These are phyloP conservation scores for Withania somnifera DNA, from an alignment of 305 asterid species.

Conservation along the genomic window DNA sequence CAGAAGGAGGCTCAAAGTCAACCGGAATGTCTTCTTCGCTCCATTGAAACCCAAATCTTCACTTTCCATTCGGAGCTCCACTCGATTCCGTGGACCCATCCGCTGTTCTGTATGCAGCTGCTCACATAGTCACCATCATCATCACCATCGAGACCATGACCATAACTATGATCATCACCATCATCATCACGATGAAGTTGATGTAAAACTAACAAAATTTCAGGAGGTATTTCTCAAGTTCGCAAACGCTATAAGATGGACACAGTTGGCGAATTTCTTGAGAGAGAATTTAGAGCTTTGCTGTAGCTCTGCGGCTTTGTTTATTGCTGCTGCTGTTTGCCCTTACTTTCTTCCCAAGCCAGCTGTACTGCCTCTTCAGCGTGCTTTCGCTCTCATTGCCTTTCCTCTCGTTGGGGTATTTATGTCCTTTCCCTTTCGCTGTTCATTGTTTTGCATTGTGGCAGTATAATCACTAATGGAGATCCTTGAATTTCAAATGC, in stretches of 20 bases:
- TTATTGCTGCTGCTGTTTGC: slow-evolving; percentile 62
- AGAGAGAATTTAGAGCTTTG: slow-evolving; percentile 78
- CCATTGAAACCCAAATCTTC: slow-evolving; percentile 6
- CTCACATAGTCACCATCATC: slow-evolving; percentile 12
- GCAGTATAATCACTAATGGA: no score
- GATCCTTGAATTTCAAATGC: background rate
- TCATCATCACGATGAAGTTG: slow-evolving; percentile 22
- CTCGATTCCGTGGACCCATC: background rate
- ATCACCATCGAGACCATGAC: slow-evolving; percentile 14
- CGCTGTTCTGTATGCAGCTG: background rate
- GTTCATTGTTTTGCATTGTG: background rate
- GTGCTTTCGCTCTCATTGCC: slow-evolving; percentile 44
- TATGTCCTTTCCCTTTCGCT: background rate
- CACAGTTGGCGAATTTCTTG: slow-evolving; percentile 51
- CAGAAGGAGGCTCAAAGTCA: slow-evolving; percentile 23
- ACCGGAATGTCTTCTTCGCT: slow-evolving; percentile 5
- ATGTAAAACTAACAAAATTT: slow-evolving; percentile 36
- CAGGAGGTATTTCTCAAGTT: slow-evolving; percentile 50
- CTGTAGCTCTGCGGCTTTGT: slow-evolving; percentile 71
- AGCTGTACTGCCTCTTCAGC: slow-evolving; percentile 51
- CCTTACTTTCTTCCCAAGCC: slow-evolving; percentile 61
- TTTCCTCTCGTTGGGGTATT: slow-evolving; percentile 92
- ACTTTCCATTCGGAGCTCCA: slow-evolving; percentile 4
- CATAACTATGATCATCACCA: slow-evolving; percentile 17
- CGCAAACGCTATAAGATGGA: slow-evolving; percentile 59